Base-by-base conservation (phyloP, 2,329 filamentous ascomycete genomes). In the Monilinia polystroma region DNA sequence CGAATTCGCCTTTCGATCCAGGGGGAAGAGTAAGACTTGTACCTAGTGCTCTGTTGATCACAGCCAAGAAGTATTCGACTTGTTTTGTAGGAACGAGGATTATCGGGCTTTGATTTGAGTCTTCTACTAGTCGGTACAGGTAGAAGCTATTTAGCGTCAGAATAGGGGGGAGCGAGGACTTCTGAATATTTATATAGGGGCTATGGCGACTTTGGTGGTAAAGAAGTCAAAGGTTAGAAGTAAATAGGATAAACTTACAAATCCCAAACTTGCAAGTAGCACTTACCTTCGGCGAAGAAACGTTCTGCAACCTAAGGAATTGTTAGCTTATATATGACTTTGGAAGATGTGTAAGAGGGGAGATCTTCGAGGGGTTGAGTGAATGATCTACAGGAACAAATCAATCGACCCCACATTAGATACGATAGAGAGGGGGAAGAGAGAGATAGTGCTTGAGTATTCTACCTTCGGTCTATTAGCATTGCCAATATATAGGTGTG, bases 1-100 rank as follows among this genome's bases (percentile, higher is more conserved):
- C 76, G 67, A 95, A 89, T 0, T 83, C 85, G 20, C 81, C 79
- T 5, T 81, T 78, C 16, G 81, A 80, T 6, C 78, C 76, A 1
- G 73, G 66, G 0, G 90, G 90, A 57, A 96, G 85, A 1, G 76
- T 77, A 18, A 94, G 80, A 0, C 77, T 72, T 7, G 81, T 83
- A 0, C 77, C 75, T 3, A 89, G 81, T 54, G 85, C 81, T 0
- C 76, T 74, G 74, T 92, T 93, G 76, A 94, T 85, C 5, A 85
- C 80, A 3, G 82, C 74, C 0, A 97, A 79, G 7, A 95, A 84
- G 12, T 80, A 74, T 67, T 87, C 78, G 47, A 93, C 84, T 75
- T 96, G 90, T 1, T 74, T 72, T 1, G 87, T 86, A 0, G 87
- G 85, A 0, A 96, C 84, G 47, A 97, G 82, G 32, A 94, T 77